Evolutionary conservation across 2,329 filamentous ascomycete species (phyloP).

Genomic region (Ascochyta viciae-villosae): DNA sequence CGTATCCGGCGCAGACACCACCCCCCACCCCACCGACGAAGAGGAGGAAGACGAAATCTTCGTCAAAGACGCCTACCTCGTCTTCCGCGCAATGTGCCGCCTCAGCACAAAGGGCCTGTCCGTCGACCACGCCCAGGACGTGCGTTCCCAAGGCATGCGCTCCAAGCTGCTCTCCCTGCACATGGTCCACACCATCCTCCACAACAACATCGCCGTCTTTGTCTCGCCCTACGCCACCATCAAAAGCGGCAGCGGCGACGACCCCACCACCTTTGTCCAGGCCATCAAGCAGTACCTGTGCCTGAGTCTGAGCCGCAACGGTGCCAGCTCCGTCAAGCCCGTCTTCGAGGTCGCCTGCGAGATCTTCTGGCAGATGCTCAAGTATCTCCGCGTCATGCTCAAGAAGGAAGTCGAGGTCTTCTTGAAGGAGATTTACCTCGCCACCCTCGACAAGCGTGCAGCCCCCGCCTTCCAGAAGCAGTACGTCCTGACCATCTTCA

Average conservation of each 20-base stretch:
- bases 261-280: constrained; percentile 88
- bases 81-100: constrained; percentile 97
- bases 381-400: constrained; percentile 89
- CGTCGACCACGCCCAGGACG: constrained; percentile 88
- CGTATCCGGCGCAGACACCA: constrained; percentile 53
- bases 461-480: constrained; percentile 91
- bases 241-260: constrained; percentile 85
- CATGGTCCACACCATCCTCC: constrained; percentile 91
- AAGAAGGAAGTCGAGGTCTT: constrained; percentile 99
- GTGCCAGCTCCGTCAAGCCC: constrained; percentile 86
- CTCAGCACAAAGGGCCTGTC: constrained; percentile 90
- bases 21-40: constrained; percentile 57
- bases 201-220: constrained; percentile 92
- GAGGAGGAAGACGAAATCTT: constrained; percentile 92
- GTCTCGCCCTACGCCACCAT: constrained; percentile 92
- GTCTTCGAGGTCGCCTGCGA: constrained; percentile 97
- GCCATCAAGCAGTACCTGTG: constrained; percentile 97
- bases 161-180: constrained; percentile 96
- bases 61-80: constrained; percentile 94
- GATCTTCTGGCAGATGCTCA: constrained; percentile 97
- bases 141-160: constrained; percentile 94
- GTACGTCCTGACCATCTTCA: constrained; percentile 85
- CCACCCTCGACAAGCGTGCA: constrained; percentile 85
- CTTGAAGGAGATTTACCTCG: constrained; percentile 94
- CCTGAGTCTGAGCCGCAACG: constrained; percentile 92